These are phyloP conservation scores for Austropuccinia psidii DNA, from an alignment of 1,284 basidiomycete species.

Conservation along the genomic window DNA sequence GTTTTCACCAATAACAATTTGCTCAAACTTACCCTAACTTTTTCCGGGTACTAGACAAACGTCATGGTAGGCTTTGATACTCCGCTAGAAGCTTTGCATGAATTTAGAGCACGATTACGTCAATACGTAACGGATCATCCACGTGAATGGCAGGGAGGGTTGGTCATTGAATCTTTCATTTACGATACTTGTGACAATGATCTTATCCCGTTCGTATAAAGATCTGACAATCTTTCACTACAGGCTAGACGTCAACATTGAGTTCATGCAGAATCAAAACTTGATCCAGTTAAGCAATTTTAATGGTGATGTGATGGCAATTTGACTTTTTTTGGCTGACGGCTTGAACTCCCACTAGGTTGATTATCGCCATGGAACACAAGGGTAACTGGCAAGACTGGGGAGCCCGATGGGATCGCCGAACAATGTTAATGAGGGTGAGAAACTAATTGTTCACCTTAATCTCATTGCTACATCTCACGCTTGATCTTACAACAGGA, in stretches of 20 bases:
- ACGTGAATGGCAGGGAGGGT: constrained; percentile 60
- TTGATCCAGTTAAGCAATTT: constrained; percentile 38
- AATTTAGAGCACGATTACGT: constrained; percentile 57
- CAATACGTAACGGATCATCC: constrained; percentile 60
- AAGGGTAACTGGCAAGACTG: constrained; percentile 78
- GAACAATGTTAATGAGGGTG: constrained; percentile 45
- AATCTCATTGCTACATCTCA: constrained; percentile 55
- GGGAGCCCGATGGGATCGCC: constrained; percentile 58
- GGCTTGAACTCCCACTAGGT: constrained; percentile 43
- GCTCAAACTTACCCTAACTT: not conserved
- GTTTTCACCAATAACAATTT: not conserved
- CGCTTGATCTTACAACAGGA: constrained; percentile 56
- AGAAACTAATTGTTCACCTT: not conserved
- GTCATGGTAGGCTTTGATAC: constrained; percentile 46
- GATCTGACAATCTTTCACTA: no score
- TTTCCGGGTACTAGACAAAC: constrained; percentile 3
- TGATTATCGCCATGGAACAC: constrained; percentile 68
- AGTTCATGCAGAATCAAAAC: constrained; percentile 45
- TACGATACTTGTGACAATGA: not conserved
- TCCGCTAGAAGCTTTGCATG: constrained; percentile 54
- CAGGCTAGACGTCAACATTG: constrained; percentile 45
- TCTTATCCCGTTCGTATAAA: not conserved
- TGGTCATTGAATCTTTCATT: not conserved
- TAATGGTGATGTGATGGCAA: no score
- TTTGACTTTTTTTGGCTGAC: not conserved